Evolutionary conservation across 176 grass and related monocot genomes (phyloP).

Genomic region (Otatea glauca): DNA sequence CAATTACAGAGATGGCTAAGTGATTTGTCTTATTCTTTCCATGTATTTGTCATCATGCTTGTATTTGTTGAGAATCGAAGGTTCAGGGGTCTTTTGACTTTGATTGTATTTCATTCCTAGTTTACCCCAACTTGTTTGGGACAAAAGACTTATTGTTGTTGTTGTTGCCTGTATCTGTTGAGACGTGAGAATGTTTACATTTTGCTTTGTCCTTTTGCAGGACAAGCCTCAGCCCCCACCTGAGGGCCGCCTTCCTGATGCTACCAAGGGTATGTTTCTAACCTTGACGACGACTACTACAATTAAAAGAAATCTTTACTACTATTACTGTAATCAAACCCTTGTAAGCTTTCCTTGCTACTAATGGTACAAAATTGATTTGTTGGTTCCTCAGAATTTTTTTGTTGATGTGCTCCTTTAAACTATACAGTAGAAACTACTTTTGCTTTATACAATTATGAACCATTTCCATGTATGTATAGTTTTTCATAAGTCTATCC

Average conservation of each 20-base stretch:
- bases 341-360: neutral
- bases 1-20: neutral
- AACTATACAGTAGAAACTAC: neutral
- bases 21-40: neutral
- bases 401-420: neutral
- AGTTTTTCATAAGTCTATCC: neutral
- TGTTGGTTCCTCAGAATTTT: neutral
- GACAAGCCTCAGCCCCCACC: slow-evolving; percentile 88
- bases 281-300: neutral
- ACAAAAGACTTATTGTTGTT: no score
- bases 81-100: no score
- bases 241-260: slow-evolving; percentile 94
- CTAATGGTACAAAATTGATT: neutral
- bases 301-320: neutral
- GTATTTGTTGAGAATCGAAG: neutral
- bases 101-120: no score
- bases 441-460: neutral
- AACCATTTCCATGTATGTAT: neutral
- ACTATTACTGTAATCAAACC: neutral
- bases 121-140: no score
- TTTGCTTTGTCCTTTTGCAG: slow-evolving; percentile 41
- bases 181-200: neutral
- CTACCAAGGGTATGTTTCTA: slow-evolving; percentile 68
- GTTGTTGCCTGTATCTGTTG: neutral
- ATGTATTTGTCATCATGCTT: neutral